phyloP scores from a whole-genome alignment of 768 basidiomycete genomes.

The Lentinula lateritia region DNA sequence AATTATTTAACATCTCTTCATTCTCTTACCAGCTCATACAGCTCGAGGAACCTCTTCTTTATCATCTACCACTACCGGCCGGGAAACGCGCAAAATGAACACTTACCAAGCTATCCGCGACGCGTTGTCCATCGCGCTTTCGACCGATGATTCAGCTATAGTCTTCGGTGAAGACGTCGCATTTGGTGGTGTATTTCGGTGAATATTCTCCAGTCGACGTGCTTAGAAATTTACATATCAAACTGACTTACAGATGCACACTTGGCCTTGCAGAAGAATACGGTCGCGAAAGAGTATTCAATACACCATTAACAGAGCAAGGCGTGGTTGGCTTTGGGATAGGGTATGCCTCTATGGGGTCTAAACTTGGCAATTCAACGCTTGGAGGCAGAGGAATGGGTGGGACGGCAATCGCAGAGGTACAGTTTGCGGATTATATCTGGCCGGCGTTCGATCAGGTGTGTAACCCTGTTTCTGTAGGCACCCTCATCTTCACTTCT shows the following conservation, averaged over 20 bases:
- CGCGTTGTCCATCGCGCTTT: conserved; percentile 80
- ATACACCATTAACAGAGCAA: conserved; percentile 89
- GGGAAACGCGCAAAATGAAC: conserved; percentile 94
- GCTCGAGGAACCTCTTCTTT: neutral
- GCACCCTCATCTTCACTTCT: neutral
- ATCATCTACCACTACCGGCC: conserved; percentile 46
- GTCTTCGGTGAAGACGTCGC: conserved; percentile 92
- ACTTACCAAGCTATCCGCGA: conserved; percentile 90
- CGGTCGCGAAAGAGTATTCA: conserved; percentile 92
- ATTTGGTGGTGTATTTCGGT: conserved; percentile 93
- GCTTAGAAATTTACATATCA: conserved; percentile 10
- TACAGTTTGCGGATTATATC: conserved; percentile 89
- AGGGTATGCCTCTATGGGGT: conserved; percentile 84
- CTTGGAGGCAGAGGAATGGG: neutral
- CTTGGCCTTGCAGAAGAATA: conserved; percentile 88
- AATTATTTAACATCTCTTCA: conserved; percentile 21
- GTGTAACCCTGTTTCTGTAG: neutral
- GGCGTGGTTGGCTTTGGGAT: conserved; percentile 95
- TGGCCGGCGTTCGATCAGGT: conserved; percentile 95
- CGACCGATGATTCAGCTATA: conserved; percentile 81
- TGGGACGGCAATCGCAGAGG: conserved; percentile 79
- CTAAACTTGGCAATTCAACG: neutral
- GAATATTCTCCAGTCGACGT: conserved; percentile 51
- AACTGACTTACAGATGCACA: neutral
- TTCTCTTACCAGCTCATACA: neutral